Conservation (phyloP, 2,329 filamentous ascomycete species). For the Ploettnerulaceae sp. region DNA sequence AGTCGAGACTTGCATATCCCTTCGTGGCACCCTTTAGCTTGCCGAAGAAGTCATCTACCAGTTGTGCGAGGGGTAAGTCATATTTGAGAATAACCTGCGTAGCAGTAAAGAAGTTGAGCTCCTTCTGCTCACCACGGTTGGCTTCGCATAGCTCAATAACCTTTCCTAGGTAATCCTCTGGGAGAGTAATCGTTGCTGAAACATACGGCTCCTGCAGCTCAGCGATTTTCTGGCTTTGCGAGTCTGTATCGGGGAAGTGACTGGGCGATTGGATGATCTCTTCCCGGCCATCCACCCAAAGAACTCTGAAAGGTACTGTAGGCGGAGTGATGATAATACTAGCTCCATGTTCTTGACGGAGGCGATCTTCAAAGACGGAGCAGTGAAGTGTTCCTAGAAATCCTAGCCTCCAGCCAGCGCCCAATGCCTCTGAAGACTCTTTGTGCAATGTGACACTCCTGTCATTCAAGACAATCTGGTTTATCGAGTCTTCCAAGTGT, state of each 20-base stretch:
- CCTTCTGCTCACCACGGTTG: constrained; percentile 82
- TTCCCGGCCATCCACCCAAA: constrained; percentile 73
- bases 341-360: constrained; percentile 89
- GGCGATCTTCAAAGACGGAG: constrained; percentile 95
- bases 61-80: constrained; percentile 76
- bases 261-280: constrained; percentile 79
- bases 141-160: constrained; percentile 93
- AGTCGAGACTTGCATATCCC: constrained; percentile 92
- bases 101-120: constrained; percentile 84
- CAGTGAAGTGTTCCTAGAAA: constrained; percentile 97
- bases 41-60: constrained; percentile 96
- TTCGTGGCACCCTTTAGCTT: constrained; percentile 92
- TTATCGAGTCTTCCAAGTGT: constrained; percentile 88
- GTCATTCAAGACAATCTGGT: constrained; percentile 90
- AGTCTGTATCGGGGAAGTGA: constrained; percentile 70
- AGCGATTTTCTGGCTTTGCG: constrained; percentile 45
- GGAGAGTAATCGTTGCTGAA: constrained; percentile 78
- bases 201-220: constrained; percentile 73
- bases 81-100: constrained; percentile 95
- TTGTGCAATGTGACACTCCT: constrained; percentile 91
- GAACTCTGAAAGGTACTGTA: constrained; percentile 84
- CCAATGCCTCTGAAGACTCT: constrained; percentile 88
- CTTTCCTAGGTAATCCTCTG: constrained; percentile 88
- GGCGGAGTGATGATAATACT: constrained; percentile 97
- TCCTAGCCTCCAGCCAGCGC: constrained; percentile 88